Base-by-base conservation (phyloP, 192 early-diverging fungal genomes). In the Coemansia sp. region DNA sequence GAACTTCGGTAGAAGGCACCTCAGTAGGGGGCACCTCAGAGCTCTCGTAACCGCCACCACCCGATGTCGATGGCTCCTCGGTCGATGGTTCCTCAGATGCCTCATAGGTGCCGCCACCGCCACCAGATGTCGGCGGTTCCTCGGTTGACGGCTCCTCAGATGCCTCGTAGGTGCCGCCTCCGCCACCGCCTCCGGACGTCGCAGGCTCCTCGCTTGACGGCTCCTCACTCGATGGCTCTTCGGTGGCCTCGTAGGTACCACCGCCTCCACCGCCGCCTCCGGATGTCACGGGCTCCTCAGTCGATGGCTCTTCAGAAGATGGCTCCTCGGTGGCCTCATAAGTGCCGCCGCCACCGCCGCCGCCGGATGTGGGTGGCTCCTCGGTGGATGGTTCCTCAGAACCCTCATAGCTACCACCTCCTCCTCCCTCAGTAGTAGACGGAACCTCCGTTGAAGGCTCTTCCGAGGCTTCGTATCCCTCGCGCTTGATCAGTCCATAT, bases 401-500 rank as follows among this genome's bases (percentile, higher is more conserved):
- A 25, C 9, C 51, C 13, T 54, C 20, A 10, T 54, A 54, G 32
- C 51, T 25, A 25, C 51, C 51, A 32, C 51, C 58, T 22, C 70
- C 64, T 39, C 63, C 65, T n/a, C 45, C 20, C 20, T 20, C 59
- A n/a, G 65, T 57, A 12, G 62, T 19, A n/a, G 60, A 65, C 3
- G 69, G 58, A 2, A 50, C 63, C 41, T 72, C 71, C 4, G 70
- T 59, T 10, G 76, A 73, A 14, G 62, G 22, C 37, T 78, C 68
- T 7, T 49, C 60, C 1, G 55, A 51, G 11, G 42, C 76, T 16
- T 58, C 55, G 54, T 75, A 74, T 40, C 57, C 66, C 8, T 62
- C 68, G 48, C 77, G 72, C 63, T 80, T 80, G 62, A 67, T 67
- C 43, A 74, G 58, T 1, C 63, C 72, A 55, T 62, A 51, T 45